Conservation (phyloP, 2,329 filamentous ascomycete species). For the Sporothrix mexicana region DNA sequence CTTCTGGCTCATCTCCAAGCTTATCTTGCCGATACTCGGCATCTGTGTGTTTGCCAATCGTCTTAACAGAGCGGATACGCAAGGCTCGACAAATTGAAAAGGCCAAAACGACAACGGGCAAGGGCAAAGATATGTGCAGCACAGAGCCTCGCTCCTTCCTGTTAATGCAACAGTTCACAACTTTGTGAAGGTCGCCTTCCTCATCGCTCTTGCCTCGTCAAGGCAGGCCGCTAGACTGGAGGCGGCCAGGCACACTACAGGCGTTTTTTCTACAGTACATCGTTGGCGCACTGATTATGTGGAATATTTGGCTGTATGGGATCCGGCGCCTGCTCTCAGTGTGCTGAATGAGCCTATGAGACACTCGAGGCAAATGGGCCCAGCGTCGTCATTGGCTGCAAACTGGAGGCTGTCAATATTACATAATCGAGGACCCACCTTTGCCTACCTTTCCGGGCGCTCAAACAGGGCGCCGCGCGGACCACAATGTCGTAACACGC, state of each 20-base stretch:
- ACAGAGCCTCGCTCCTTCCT: neutral
- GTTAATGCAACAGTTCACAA: too few relatives aligned
- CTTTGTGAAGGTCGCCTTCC: neutral
- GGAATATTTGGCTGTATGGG: neutral
- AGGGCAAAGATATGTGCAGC: too few relatives aligned
- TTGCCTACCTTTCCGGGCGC: conserved; percentile 17
- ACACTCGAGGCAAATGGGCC: too few relatives aligned
- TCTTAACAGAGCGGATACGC: neutral
- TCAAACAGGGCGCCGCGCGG: conserved; percentile 21
- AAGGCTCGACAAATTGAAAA: neutral
- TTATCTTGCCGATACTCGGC: neutral
- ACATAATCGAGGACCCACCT: conserved; percentile 9
- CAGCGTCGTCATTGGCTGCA: neutral
- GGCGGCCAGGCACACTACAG: neutral
- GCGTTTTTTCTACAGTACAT: neutral
- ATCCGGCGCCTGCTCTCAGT: neutral
- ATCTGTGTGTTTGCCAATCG: neutral
- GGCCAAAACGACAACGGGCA: neutral
- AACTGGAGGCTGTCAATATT: conserved; percentile 5
- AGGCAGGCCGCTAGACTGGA: neutral
- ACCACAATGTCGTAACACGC: conserved; percentile 24
- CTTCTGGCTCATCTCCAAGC: too few relatives aligned
- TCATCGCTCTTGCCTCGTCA: conserved; percentile 4
- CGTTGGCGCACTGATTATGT: neutral
- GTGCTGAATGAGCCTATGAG: conserved; percentile 8